A percentile compares a stretch with the other conserved stretches of the same genome.
These are phyloP conservation scores for Mortierella sp. DNA, from an alignment of 371 early-diverging fungal genomes.

Conservation along the genomic window DNA sequence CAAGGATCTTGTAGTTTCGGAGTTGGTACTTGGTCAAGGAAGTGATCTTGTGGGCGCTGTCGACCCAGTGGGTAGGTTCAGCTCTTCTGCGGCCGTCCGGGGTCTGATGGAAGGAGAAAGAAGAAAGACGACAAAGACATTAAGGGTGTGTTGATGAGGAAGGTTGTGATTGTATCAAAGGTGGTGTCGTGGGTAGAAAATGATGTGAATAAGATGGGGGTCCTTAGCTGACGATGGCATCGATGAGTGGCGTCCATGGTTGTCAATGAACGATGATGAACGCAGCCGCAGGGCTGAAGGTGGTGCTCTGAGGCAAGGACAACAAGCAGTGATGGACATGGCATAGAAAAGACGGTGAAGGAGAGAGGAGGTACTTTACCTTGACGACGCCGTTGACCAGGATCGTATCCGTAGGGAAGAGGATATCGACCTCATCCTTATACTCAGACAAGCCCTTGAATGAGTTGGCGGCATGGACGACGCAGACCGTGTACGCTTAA, in stretches of 20 bases:
- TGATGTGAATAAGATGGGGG: too few relatives aligned
- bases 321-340: background rate
- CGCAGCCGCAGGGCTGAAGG: background rate
- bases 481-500: background rate
- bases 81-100: background rate
- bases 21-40: background rate
- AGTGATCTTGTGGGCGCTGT: background rate
- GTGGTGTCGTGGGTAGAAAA: too few relatives aligned
- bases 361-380: background rate
- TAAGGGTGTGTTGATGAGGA: background rate
- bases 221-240: too few relatives aligned
- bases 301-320: background rate
- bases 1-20: background rate
- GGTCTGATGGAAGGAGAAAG: background rate
- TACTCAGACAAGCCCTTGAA: background rate
- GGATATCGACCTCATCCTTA: background rate
- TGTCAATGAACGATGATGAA: background rate
- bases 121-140: too few relatives aligned
- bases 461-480: background rate
- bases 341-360: background rate
- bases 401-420: background rate
- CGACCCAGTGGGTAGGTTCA: background rate
- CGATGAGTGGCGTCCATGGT: background rate
- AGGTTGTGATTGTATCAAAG: too few relatives aligned
- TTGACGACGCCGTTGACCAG: background rate